Evolutionary conservation across 1,284 basidiomycete species (phyloP).

Genomic region (Mycosarcoma maydis): DNA sequence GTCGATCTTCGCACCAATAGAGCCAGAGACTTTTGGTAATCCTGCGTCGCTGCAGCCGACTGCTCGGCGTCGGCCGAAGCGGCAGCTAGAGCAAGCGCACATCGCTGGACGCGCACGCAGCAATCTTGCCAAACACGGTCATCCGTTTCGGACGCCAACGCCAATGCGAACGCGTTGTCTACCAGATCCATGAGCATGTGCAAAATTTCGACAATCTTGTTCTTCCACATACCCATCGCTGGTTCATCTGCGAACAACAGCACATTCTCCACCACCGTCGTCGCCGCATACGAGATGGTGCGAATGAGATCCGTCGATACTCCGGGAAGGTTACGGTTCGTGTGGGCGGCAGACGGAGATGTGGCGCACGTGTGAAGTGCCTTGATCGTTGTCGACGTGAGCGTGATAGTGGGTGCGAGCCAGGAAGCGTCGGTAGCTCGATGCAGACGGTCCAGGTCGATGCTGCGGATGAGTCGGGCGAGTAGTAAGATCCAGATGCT

Average conservation of each 20-base stretch:
- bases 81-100: constrained; percentile 1
- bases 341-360: not conserved
- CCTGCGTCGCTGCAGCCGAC: not conserved
- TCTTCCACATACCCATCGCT: not conserved
- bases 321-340: not conserved
- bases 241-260: constrained; percentile 8
- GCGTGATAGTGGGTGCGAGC: constrained; percentile 11
- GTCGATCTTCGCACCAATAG: constrained; percentile 14
- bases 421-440: constrained; percentile 26
- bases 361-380: constrained; percentile 22
- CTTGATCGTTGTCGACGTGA: constrained; percentile 12
- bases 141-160: not conserved
- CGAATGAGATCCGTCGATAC: constrained; percentile 7
- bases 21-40: not conserved
- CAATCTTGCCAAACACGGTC: not conserved
- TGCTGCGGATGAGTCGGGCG: constrained; percentile 12
- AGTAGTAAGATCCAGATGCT: constrained; percentile 17
- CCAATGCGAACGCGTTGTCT: not conserved
- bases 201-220: constrained; percentile 4
- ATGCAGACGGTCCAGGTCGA: constrained; percentile 40
- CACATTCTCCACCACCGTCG: constrained; percentile 9
- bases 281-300: constrained; percentile 19
- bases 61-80: not conserved
- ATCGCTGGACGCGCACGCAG: constrained; percentile 11
- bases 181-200: constrained; percentile 5